Evolutionary conservation across 495 filamentous ascomycete species (phyloP).

Genomic region (Aspergillus haitiensis): DNA sequence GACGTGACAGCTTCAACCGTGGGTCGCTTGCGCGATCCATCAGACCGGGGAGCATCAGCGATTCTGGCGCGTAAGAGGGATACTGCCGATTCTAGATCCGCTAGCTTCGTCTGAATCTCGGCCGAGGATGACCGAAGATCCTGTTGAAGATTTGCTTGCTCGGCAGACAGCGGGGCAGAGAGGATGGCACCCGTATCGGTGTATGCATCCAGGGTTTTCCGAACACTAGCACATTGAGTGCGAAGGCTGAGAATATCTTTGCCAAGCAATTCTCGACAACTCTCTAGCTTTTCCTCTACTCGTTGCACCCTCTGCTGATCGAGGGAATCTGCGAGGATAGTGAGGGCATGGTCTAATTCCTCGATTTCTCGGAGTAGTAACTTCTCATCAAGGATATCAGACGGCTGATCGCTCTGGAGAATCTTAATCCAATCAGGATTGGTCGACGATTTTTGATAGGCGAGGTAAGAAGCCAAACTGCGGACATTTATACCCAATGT

Average conservation of each 20-base stretch:
- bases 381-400: constrained; percentile 54
- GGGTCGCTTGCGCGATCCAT: constrained; percentile 54
- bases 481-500: constrained; percentile 85
- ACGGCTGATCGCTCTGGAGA: constrained; percentile 43
- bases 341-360: constrained; percentile 58
- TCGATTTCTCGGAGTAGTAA: constrained; percentile 72
- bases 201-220: constrained; percentile 67
- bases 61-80: constrained; percentile 79
- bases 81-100: constrained; percentile 77
- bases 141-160: constrained; percentile 77
- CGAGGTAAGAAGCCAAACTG: constrained; percentile 67
- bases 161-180: constrained; percentile 72
- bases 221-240: constrained; percentile 69
- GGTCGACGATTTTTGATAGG: constrained; percentile 53
- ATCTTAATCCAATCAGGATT: constrained; percentile 51
- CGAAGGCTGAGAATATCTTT: constrained; percentile 67
- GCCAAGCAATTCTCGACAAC: constrained; percentile 57
- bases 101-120: constrained; percentile 67
- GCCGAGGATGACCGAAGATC: constrained; percentile 73
- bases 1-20: constrained; percentile 89
- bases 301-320: constrained; percentile 64
- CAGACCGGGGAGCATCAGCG: constrained; percentile 47
- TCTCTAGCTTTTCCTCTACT: constrained; percentile 60
- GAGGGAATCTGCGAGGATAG: constrained; percentile 56
- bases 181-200: constrained; percentile 60